Evolutionary conservation across 164 flowering plant species (phyloP).

Genomic region (Magnolia kwangsiensis): DNA sequence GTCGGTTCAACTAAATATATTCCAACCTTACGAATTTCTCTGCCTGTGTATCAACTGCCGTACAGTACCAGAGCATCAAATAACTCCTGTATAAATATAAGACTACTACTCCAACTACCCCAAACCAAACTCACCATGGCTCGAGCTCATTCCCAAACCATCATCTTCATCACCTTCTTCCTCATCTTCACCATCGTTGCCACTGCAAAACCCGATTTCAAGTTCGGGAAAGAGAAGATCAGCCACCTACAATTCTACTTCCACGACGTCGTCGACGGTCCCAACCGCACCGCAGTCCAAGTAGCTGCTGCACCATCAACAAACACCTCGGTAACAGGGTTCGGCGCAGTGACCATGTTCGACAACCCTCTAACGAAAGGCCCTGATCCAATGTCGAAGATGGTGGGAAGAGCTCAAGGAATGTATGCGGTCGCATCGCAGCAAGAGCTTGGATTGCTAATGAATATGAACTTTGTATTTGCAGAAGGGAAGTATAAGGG

Average conservation of each 20-base stretch:
- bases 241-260: conserved; percentile 40
- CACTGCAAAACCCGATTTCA: background rate
- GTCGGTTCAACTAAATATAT: too few species aligned
- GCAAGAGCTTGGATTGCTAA: conserved; percentile 22
- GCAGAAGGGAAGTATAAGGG: conserved; percentile 40
- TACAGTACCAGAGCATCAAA: background rate
- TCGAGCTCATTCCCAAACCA: background rate
- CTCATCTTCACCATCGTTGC: background rate
- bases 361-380: conserved; percentile 12
- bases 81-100: background rate
- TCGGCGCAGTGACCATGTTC: conserved; percentile 17
- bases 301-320: conserved; percentile 19
- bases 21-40: background rate
- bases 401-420: conserved; percentile 48
- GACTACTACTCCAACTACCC: background rate
- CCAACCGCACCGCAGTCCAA: conserved; percentile 22
- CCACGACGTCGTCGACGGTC: conserved; percentile 31
- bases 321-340: conserved; percentile 6
- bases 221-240: conserved; percentile 17
- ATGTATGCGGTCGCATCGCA: conserved; percentile 31
- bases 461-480: conserved; percentile 41
- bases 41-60: background rate
- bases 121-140: background rate
- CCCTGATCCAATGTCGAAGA: conserved; percentile 25
- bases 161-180: background rate